These are phyloP conservation scores for Aspergillus floridensis DNA, from an alignment of 2,329 filamentous ascomycete species.

Conservation along the genomic window DNA sequence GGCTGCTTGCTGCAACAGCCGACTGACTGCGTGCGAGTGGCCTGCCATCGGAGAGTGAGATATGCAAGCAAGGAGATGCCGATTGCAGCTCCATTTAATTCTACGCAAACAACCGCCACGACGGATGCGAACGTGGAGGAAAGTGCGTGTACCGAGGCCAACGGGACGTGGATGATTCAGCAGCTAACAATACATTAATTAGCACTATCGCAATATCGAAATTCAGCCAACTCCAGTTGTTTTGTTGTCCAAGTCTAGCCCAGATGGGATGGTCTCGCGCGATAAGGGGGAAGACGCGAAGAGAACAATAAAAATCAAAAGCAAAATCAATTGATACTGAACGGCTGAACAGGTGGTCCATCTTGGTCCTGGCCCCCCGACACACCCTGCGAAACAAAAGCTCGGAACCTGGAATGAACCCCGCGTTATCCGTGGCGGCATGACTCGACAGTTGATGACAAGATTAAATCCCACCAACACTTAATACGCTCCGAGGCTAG, in stretches of 20 bases:
- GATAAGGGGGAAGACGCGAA: not conserved
- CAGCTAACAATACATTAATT: not conserved
- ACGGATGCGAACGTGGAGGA: slow-evolving; percentile 17
- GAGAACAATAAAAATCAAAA: not conserved
- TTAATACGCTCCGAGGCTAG: not conserved
- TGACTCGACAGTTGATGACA: not conserved
- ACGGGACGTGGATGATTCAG: slow-evolving; percentile 3
- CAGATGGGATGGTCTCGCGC: not conserved
- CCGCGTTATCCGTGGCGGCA: not conserved
- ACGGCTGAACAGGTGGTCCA: not conserved
- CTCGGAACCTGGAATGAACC: not conserved
- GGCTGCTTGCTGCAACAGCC: not conserved
- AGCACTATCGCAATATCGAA: not conserved
- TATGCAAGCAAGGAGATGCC: slow-evolving; percentile 1
- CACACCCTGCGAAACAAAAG: not conserved
- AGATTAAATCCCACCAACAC: not conserved
- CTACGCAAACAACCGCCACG: slow-evolving; percentile 5
- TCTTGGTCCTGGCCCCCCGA: not conserved
- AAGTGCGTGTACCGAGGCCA: slow-evolving; percentile 14
- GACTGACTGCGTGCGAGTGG: not conserved
- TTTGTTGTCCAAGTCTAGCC: not conserved
- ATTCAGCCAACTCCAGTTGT: not conserved
- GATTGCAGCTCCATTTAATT: slow-evolving; percentile 11
- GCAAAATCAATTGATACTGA: not conserved
- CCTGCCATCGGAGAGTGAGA: not conserved